Base-by-base conservation (phyloP, 495 filamentous ascomycete genomes). In the Lepidopterella palustris region DNA sequence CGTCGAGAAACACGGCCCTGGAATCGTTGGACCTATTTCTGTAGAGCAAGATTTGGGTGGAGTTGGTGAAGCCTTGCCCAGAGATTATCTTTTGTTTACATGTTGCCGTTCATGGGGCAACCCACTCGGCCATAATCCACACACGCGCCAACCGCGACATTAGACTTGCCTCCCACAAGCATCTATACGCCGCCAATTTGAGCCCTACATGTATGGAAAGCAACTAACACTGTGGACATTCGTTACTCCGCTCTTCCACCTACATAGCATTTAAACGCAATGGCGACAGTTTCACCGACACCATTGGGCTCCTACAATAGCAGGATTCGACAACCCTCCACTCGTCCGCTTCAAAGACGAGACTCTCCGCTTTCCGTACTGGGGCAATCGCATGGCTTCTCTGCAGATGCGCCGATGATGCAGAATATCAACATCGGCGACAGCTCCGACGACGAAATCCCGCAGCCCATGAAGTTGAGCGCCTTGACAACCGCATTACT, bases 371-470 rank as follows among this genome's bases (percentile, higher is more conserved):
- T 73, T n/a, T 58, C 63, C 11, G 64, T 68, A 8, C 57, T 72
- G 23, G 64, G 67, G 4, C 67, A 70, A 21, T 60, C 62, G 0
- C 54, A 63, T 25, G 72, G 70, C 48, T 73, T 74, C 51, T 58
- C 64, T 20, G 60, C 71, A 6, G 56, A 69, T 51, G 71, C 70
- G 55, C 64, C 64, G 8, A 60, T 66, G 58, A 53, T 73, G 52
- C 70, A 71, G 49, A 62, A 68, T 40, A 70, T 76, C 29, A 58
- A 67, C 31, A 64, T 72, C 39, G 71, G 72, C 56, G 73, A 74
- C 61, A 70, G 66, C 45, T 73, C 71, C 10, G 73, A 76, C 58
- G 72, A 73, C 53, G 73, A 76, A 42, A 63, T 68, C 4, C 71
- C 70, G 13, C 70, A 69, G 23, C 65, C 70, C 15, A 71, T 73